phyloP scores from a whole-genome alignment of 2,329 filamentous ascomycete species.

The Beauveria rudraprayagi region DNA sequence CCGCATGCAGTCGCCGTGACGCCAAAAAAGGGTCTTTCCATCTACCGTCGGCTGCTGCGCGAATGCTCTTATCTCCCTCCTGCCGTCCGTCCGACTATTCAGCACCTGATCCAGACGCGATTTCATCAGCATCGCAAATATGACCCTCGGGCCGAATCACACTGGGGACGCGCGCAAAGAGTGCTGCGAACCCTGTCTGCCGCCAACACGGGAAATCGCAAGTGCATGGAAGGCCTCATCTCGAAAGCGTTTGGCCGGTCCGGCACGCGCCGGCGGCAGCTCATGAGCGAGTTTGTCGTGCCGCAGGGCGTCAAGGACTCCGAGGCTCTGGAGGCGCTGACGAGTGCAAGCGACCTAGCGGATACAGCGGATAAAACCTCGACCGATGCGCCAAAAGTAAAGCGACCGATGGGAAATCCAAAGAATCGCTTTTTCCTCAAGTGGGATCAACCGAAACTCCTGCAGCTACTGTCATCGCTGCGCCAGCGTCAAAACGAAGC shows the following conservation, averaged over 20 bases:
- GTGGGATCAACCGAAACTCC: conserved; percentile 42
- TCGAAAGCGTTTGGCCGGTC: conserved; percentile 42
- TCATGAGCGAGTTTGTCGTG: conserved; percentile 33
- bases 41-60: conserved; percentile 53
- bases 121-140: conserved; percentile 36
- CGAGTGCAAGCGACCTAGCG: conserved; percentile 11
- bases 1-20: not conserved
- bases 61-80: conserved; percentile 53
- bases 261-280: conserved; percentile 42
- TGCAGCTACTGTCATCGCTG: conserved; percentile 35
- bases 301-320: conserved; percentile 32
- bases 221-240: conserved; percentile 40
- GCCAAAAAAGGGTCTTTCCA: not conserved
- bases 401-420: conserved; percentile 1
- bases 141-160: conserved; percentile 19
- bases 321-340: conserved; percentile 29
- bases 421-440: conserved; percentile 32
- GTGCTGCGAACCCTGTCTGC: conserved; percentile 42
- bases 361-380: not conserved
- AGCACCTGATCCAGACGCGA: conserved; percentile 33
- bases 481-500: conserved; percentile 21
- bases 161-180: conserved; percentile 33
- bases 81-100: conserved; percentile 37
- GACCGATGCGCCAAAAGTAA: conserved; percentile 1
- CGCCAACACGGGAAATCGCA: conserved; percentile 42